phyloP scores from a whole-genome alignment of 768 basidiomycete genomes.

The Macrolepiota dolichaula region DNA sequence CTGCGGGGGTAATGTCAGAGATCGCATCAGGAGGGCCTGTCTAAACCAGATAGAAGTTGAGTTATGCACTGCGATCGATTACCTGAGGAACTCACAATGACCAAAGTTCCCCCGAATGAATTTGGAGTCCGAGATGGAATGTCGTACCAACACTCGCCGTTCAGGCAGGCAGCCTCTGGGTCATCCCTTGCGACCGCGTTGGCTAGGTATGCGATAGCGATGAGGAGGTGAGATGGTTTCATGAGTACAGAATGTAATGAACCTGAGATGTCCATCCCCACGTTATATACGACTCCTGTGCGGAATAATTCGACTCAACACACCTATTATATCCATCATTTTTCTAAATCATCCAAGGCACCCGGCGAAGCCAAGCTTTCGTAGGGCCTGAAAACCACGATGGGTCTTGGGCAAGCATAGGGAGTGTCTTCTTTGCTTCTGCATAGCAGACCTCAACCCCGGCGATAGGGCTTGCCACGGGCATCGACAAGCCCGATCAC shows the following conservation, averaged over 20 bases:
- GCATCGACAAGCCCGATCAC: no score
- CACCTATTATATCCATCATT: no score
- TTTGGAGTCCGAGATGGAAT: not conserved
- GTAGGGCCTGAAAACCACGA: no score
- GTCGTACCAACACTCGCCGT: constrained; percentile 16
- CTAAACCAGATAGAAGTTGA: not conserved
- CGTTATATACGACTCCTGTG: not conserved
- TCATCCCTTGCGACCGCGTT: constrained; percentile 20
- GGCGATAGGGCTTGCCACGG: no score
- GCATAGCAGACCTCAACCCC: no score
- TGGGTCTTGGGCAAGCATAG: no score
- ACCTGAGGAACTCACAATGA: constrained; percentile 11
- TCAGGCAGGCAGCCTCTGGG: constrained; percentile 14
- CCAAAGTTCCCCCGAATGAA: constrained; percentile 9
- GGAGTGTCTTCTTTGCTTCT: no score
- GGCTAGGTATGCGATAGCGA: not conserved
- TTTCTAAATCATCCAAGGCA: no score
- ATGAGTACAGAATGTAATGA: not conserved
- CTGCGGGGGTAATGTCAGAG: constrained; percentile 36
- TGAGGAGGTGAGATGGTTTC: not conserved
- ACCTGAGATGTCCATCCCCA: not conserved
- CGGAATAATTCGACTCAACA: no score
- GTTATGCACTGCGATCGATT: not conserved
- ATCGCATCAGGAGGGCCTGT: constrained; percentile 23
- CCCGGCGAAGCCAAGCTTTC: no score